These are phyloP conservation scores for Benincasa hispida DNA, from an alignment of 306 rosid genomes.

Conservation along the genomic window DNA sequence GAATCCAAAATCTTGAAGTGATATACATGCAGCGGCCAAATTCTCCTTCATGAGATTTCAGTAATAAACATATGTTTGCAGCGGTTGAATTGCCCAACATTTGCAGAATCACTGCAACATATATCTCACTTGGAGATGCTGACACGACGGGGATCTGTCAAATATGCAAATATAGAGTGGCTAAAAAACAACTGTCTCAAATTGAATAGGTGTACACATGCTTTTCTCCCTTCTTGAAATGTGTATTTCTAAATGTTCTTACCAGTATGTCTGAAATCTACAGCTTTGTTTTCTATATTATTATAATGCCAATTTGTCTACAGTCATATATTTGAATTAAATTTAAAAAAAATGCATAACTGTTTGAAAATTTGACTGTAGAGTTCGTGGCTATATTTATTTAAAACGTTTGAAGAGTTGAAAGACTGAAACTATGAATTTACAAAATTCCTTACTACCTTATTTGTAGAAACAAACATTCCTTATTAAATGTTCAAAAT, in stretches of 20 bases:
- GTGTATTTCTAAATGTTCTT: not conserved
- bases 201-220: not conserved
- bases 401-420: not conserved
- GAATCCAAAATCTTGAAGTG: slow-evolving; percentile 78
- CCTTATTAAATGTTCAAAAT: not conserved
- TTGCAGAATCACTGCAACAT: not conserved
- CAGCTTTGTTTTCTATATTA: not conserved
- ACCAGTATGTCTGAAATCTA: not conserved
- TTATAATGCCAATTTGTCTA: not conserved
- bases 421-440: not conserved
- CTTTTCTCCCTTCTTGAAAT: not conserved
- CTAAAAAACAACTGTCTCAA: not conserved
- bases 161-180: not conserved
- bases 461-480: not conserved
- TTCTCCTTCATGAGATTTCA: not conserved
- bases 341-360: not conserved
- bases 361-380: not conserved
- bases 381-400: not conserved
- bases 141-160: not conserved
- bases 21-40: not conserved
- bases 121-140: not conserved
- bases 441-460: not conserved
- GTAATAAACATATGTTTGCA: not conserved
- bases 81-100: not conserved
- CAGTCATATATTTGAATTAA: not conserved